Evolutionary conservation across 371 early-diverging fungal genomes (phyloP).

Genomic region (Mortierella sp.): DNA sequence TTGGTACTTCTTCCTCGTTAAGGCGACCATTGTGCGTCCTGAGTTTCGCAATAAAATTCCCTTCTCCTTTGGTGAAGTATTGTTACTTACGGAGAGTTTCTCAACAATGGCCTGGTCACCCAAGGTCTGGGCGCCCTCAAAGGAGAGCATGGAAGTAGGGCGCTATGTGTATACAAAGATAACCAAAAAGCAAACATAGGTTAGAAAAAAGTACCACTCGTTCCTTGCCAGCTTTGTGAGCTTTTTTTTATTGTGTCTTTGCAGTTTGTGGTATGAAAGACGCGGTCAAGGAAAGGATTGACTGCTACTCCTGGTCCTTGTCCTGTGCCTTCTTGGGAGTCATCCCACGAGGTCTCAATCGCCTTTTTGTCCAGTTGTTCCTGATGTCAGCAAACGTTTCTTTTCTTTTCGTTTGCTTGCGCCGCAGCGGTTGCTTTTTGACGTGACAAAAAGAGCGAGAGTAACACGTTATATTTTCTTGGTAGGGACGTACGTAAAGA

Average conservation of each 20-base stretch:
- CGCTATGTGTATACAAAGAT: constrained; percentile 64
- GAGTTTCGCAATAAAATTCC: background rate
- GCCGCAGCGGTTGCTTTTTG: background rate
- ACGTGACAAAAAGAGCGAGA: background rate
- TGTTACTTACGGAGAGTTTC: constrained; percentile 84
- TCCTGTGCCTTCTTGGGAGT: background rate
- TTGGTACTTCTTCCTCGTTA: background rate
- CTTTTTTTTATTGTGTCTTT: no score
- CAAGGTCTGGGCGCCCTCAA: constrained; percentile 79
- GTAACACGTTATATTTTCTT: no score
- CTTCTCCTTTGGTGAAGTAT: background rate
- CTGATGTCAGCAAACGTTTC: background rate
- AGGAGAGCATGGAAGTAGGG: constrained; percentile 86
- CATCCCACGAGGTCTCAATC: background rate
- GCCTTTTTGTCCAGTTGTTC: background rate
- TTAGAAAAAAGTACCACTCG: background rate
- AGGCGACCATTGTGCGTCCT: background rate
- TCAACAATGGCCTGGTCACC: constrained; percentile 77
- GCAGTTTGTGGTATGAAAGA: background rate
- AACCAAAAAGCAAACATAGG: background rate
- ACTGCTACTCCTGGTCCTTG: background rate
- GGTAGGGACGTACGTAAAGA: constrained; percentile 79
- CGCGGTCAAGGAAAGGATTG: background rate
- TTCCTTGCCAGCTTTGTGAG: background rate
- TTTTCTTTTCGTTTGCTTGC: background rate